Evolutionary conservation across 257 asterid species (phyloP).

Genomic region (Nicotiana noctiflora): DNA sequence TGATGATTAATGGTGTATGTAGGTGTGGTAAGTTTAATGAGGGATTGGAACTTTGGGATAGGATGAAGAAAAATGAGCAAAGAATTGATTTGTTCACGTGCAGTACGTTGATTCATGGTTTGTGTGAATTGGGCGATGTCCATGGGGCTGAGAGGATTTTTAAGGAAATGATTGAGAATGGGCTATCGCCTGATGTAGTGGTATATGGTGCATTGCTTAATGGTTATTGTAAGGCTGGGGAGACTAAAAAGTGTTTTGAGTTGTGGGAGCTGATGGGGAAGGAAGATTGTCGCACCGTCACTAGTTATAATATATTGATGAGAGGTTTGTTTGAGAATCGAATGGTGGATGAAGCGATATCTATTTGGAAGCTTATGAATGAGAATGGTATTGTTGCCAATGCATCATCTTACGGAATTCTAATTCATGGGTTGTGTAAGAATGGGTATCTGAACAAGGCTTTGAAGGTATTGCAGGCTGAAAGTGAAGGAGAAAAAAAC

Average conservation of each 20-base stretch:
- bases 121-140: slow-evolving; percentile 61
- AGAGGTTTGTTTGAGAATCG: slow-evolving; percentile 54
- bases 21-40: slow-evolving; percentile 61
- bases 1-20: slow-evolving; percentile 80
- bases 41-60: slow-evolving; percentile 56
- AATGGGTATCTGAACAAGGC: slow-evolving; percentile 56
- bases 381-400: slow-evolving; percentile 50
- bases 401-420: slow-evolving; percentile 51
- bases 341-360: slow-evolving; percentile 45
- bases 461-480: slow-evolving; percentile 45
- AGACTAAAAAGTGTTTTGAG: slow-evolving; percentile 37
- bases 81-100: slow-evolving; percentile 63
- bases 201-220: slow-evolving; percentile 60
- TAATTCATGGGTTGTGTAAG: slow-evolving; percentile 73
- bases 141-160: slow-evolving; percentile 65
- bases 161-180: slow-evolving; percentile 46
- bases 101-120: slow-evolving; percentile 70
- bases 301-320: slow-evolving; percentile 76
- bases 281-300: slow-evolving; percentile 52
- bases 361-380: slow-evolving; percentile 51
- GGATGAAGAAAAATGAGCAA: slow-evolving; percentile 59
- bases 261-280: slow-evolving; percentile 79
- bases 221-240: slow-evolving; percentile 55
- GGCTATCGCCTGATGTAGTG: slow-evolving; percentile 55
- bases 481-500: slow-evolving; percentile 35